phyloP scores from a whole-genome alignment of 1,139 yeast genomes.

The Suhomyces panamericanus region DNA sequence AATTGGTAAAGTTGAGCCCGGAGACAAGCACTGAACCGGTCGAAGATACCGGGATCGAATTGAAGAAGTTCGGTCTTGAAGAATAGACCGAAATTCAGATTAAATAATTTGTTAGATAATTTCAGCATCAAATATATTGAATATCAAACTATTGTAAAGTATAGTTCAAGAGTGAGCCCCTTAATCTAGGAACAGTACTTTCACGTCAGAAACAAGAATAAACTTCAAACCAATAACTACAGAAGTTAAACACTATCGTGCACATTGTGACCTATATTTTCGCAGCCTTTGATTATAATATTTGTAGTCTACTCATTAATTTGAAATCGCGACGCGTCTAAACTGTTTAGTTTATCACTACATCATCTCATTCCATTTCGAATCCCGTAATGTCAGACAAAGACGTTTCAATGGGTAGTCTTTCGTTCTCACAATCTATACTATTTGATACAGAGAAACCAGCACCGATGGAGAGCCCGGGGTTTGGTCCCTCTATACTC shows the following conservation, averaged over 20 bases:
- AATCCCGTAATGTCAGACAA: background rate
- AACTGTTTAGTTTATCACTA: background rate
- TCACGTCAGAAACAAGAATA: no score
- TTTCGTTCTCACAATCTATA: constrained; percentile 17
- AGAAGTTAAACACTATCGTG: no score
- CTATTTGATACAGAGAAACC: constrained; percentile 11
- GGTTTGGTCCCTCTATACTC: constrained; percentile 10
- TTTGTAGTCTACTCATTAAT: no score
- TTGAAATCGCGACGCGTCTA: constrained; percentile 5
- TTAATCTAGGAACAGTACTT: no score
- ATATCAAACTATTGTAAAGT: no score
- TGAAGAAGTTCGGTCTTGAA: constrained; percentile 34
- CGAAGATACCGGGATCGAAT: constrained; percentile 26
- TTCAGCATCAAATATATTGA: no score
- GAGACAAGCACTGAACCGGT: background rate
- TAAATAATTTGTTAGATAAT: no score
- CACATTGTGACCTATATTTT: no score
- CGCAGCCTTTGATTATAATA: no score
- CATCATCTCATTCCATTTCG: background rate
- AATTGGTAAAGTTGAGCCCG: constrained; percentile 31
- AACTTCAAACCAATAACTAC: no score
- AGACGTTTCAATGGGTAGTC: constrained; percentile 2
- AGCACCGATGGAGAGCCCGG: background rate
- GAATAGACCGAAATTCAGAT: no score
- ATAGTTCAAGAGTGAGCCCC: no score